Conservation (phyloP, 257 asterid species). For the Solanum chaucha region DNA sequence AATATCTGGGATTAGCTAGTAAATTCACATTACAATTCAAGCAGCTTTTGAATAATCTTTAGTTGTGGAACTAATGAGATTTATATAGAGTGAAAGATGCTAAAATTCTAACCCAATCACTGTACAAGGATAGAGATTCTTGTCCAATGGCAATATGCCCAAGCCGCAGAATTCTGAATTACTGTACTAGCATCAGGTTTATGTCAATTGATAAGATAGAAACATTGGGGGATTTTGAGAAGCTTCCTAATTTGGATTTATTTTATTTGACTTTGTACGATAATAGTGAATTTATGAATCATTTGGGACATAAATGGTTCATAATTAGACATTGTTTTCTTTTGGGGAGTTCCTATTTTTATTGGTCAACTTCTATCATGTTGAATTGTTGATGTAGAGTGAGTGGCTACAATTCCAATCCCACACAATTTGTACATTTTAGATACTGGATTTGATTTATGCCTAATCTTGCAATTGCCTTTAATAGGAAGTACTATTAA, state of each 20-base stretch:
- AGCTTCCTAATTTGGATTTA: neutral
- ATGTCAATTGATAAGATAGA: neutral
- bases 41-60: neutral
- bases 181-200: neutral
- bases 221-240: neutral
- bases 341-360: neutral
- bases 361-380: neutral
- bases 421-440: neutral
- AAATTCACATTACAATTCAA: neutral
- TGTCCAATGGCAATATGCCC: neutral
- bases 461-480: neutral
- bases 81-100: neutral
- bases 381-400: neutral
- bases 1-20: neutral
- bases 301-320: neutral
- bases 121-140: neutral
- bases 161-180: neutral
- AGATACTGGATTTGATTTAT: neutral
- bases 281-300: neutral
- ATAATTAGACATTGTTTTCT: neutral
- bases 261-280: neutral
- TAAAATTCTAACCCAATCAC: neutral
- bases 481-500: neutral
- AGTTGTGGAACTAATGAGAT: neutral
- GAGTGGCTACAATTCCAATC: neutral